Evolutionary conservation across 192 early-diverging fungal genomes (phyloP), one percentile per base, ranked within the genome.

Genomic region (Podila minutissima): DNA sequence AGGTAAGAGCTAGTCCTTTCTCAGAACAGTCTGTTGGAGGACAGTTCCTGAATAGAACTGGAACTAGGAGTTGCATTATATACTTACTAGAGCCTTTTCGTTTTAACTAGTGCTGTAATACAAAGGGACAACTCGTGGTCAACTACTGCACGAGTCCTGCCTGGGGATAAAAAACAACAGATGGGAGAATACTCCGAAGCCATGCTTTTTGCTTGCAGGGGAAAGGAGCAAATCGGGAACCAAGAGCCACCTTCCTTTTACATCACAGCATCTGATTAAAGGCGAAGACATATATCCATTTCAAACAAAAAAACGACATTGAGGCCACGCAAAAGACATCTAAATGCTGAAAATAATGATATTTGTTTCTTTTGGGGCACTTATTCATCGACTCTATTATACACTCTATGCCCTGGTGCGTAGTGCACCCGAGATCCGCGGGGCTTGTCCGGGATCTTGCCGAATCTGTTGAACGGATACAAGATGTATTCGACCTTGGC

Each of bases 121-220:
- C 92, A 24, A 93, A 95, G 37, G 91, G 91, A 24, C 91, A 93
- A 68, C 84, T 98, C 32, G 94, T 95, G 49, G 89, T 98, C 35
- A 96, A 98, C 85, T 97, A 97, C 81, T 94, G 93, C n/a, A 93
- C 92, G 17, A 95, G 92, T 29, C 91, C 94, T 17, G 96, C 96
- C 49, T 97, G 95, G 95, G 95, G 95, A 50, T 98, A 33, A 79
- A 62, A 28, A 38, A 57, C 33, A 37, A 46, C 11, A 12, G 12
- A 9, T 41, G 38, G 41, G 15, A 41, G 38, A 41, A 46, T 46
- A 46, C 3, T 46, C 15, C 41, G 1, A 46, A 2, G 12, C 15
- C 41, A 46, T 17, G 2, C 41, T 46, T 46, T 46, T 17, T 46
- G 41, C 41, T 46, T 17, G 12, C 41, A 15, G 41, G 41, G 29